Conservation (phyloP, 106 monocot genomes). For the Xerophyta viscosa region DNA sequence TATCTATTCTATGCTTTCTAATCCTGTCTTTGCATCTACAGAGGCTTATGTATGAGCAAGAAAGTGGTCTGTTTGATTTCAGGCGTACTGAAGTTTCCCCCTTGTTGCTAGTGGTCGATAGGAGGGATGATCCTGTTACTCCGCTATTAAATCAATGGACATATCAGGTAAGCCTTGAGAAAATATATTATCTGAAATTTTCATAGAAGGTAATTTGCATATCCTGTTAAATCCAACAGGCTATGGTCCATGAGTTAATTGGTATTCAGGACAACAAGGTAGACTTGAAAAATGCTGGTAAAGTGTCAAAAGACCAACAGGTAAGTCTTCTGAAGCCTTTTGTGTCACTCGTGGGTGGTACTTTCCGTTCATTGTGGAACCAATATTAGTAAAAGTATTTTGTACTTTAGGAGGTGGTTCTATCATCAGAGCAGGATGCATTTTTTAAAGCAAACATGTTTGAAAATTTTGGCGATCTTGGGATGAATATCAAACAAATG, state of each 20-base stretch:
- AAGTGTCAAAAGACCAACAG: slow-evolving; percentile 89
- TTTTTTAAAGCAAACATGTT: slow-evolving; percentile 94
- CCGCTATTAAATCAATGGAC: slow-evolving; percentile 98
- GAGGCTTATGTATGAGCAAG: slow-evolving; percentile 99
- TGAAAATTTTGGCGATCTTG: slow-evolving; percentile 99
- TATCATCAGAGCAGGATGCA: slow-evolving; percentile 92
- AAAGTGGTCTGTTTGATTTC: slow-evolving; percentile 99
- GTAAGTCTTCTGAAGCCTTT: slow-evolving; percentile 20
- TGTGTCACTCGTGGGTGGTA: background rate
- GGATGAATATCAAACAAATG: slow-evolving; percentile 98
- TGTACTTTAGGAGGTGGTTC: slow-evolving; percentile 72
- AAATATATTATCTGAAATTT: background rate
- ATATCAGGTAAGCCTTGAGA: slow-evolving; percentile 56
- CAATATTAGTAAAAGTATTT: background rate
- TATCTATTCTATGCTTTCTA: background rate
- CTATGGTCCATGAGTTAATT: slow-evolving; percentile 98
- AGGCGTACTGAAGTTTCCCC: slow-evolving; percentile 94
- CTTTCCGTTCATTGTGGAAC: too few relatives aligned
- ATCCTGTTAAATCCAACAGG: slow-evolving; percentile 29
- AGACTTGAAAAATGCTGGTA: slow-evolving; percentile 61
- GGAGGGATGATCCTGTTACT: slow-evolving; percentile 98
- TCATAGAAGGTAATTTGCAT: background rate
- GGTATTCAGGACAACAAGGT: slow-evolving; percentile 92
- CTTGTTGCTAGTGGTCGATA: slow-evolving; percentile 78
- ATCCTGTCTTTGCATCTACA: too few relatives aligned